Percentiles rank a stretch among this genome's conserved stretches.
Conservation (phyloP, 148 eudicot genomes). For the Rhododendron mucronatum region DNA sequence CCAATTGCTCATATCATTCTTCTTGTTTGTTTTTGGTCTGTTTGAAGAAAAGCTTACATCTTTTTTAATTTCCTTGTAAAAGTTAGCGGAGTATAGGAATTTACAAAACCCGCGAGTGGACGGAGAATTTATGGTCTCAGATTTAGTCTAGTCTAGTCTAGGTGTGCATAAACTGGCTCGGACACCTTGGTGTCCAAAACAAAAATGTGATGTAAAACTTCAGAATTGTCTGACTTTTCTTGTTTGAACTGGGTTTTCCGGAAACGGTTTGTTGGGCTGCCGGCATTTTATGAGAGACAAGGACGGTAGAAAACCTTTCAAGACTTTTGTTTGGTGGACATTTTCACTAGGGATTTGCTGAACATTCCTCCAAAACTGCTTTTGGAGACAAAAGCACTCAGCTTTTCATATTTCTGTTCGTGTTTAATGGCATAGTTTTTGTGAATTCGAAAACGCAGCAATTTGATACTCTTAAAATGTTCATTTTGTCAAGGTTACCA, state of each 20-base stretch:
- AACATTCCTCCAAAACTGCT: neutral
- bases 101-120: neutral
- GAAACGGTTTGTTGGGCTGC: too few relatives aligned
- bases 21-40: neutral
- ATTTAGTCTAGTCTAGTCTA: too few relatives aligned
- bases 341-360: neutral
- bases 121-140: neutral
- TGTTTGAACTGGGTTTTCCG: neutral
- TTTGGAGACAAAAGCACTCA: neutral
- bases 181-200: too few relatives aligned
- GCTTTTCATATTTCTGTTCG: neutral
- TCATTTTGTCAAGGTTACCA: neutral
- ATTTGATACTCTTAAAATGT: neutral
- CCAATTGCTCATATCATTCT: neutral
- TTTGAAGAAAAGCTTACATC: neutral
- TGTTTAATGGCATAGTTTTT: neutral
- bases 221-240: neutral
- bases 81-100: neutral
- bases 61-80: neutral
- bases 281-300: neutral
- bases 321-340: neutral
- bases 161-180: too few relatives aligned
- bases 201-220: neutral
- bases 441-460: neutral
- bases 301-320: neutral